Evolutionary conservation across 306 rosid species (phyloP).

Genomic region (Arachis hypogaea): DNA sequence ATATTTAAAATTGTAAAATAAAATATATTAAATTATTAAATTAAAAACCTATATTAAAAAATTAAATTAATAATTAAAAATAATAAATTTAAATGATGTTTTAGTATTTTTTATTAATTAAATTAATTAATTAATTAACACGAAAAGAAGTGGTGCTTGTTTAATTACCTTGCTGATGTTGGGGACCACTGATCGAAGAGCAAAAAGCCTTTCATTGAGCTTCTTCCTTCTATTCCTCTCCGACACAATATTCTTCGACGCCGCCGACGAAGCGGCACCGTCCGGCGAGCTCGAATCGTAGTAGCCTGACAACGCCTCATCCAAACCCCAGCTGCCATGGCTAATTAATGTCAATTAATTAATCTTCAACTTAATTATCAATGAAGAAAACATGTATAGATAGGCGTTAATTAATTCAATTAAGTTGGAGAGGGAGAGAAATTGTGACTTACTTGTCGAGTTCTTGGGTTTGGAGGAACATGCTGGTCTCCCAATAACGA

Average conservation of each 20-base stretch:
- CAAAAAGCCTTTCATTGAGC: slow-evolving; percentile 87
- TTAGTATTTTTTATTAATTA: neutral
- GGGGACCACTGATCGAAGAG: slow-evolving; percentile 95
- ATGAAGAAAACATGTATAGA: neutral
- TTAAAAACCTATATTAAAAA: no score
- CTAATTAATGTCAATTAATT: neutral
- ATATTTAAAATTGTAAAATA: no score
- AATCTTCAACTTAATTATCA: neutral
- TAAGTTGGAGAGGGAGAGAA: no score
- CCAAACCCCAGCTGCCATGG: slow-evolving; percentile 69
- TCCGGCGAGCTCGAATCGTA: slow-evolving; percentile 96
- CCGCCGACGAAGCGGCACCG: slow-evolving; percentile 78
- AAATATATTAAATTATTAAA: no score
- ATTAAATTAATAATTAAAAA: no score
- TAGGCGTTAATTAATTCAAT: no score
- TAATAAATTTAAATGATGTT: no score
- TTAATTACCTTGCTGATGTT: slow-evolving; percentile 80
- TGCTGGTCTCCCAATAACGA: slow-evolving; percentile 73
- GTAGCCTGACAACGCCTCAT: slow-evolving; percentile 73
- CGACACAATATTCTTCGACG: slow-evolving; percentile 87
- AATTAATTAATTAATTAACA: slow-evolving; percentile 9
- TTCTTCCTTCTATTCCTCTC: slow-evolving; percentile 94
- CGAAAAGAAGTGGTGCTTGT: neutral
- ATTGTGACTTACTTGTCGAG: slow-evolving; percentile 65
- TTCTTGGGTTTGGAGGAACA: slow-evolving; percentile 73